A percentile compares a stretch with the other conserved stretches of the same genome.
These are phyloP conservation scores for Entonaema liquescens DNA, from an alignment of 495 filamentous ascomycete genomes.

Conservation along the genomic window DNA sequence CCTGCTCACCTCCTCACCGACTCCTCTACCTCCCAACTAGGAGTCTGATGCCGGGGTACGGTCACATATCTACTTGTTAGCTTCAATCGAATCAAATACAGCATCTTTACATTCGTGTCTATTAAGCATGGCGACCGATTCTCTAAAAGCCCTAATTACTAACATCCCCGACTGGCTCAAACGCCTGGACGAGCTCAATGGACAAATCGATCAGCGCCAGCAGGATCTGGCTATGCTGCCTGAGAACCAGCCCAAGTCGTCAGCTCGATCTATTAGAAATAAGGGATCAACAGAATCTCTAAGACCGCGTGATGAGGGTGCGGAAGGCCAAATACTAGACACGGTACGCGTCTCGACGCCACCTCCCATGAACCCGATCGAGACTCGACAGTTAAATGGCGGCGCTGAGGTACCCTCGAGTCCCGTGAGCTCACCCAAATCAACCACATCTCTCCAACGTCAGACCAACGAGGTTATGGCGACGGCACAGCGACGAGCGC, in stretches of 20 bases:
- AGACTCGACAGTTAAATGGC: conserved; percentile 27
- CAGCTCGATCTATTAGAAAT: conserved; percentile 59
- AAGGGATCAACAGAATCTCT: conserved; percentile 72
- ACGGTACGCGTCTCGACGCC: conserved; percentile 22
- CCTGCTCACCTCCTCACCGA: conserved; percentile 40
- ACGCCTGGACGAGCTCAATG: conserved; percentile 72
- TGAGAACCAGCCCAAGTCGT: conserved; percentile 44
- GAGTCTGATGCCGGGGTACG: conserved; percentile 34
- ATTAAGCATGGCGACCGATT: conserved; percentile 62
- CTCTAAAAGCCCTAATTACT: conserved; percentile 68
- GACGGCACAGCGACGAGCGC: conserved; percentile 53
- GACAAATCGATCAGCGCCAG: conserved; percentile 74
- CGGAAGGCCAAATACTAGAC: conserved; percentile 42
- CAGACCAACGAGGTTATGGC: conserved; percentile 55
- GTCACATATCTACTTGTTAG: conserved; percentile 9
- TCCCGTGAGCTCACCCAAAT: conserved; percentile 39
- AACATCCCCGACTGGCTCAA: conserved; percentile 74
- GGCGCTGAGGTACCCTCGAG: conserved; percentile 45
- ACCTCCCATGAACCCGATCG: conserved; percentile 28
- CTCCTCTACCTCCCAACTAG: conserved; percentile 21
- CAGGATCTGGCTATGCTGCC: conserved; percentile 67
- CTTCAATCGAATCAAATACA: neutral
- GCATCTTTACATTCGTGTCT: neutral
- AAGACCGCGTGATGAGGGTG: conserved; percentile 59
- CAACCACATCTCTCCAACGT: conserved; percentile 60